Conservation (phyloP, 2,329 filamentous ascomycete genomes). For the Tothia fuscella region DNA sequence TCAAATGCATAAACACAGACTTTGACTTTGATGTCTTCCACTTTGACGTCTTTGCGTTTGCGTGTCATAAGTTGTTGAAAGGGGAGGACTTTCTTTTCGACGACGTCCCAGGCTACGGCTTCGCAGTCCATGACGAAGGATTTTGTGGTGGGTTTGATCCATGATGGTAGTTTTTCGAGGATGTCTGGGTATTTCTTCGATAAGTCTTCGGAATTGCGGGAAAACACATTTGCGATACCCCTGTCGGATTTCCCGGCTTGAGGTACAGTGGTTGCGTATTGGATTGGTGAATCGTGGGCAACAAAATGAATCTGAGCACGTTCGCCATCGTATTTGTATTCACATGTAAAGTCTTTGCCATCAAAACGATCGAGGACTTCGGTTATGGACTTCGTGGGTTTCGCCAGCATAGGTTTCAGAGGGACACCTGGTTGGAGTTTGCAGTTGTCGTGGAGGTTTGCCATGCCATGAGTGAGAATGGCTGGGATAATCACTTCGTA, state of each 20-base stretch:
- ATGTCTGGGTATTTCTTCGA: constrained; percentile 98
- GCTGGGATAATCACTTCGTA: constrained; percentile 92
- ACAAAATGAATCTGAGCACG: constrained; percentile 98
- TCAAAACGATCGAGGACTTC: constrained; percentile 96
- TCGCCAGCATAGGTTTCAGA: constrained; percentile 95
- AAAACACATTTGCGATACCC: constrained; percentile 88
- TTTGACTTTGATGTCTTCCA: constrained; percentile 90
- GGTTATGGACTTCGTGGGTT: constrained; percentile 95
- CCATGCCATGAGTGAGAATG: constrained; percentile 75
- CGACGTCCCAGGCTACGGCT: constrained; percentile 92
- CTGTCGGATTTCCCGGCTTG: constrained; percentile 54
- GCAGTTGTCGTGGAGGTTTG: constrained; percentile 70
- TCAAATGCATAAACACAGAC: constrained; percentile 97
- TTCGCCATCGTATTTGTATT: constrained; percentile 98
- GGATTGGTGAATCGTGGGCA: constrained; percentile 60
- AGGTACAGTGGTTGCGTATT: constrained; percentile 47
- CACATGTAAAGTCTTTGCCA: constrained; percentile 88
- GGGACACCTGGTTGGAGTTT: constrained; percentile 89
- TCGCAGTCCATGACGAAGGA: constrained; percentile 99
- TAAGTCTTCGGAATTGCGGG: constrained; percentile 89
- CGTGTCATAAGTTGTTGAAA: constrained; percentile 98
- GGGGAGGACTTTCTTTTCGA: constrained; percentile 86
- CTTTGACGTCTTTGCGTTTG: constrained; percentile 93
- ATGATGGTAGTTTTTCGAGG: constrained; percentile 70
- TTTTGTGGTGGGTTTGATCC: constrained; percentile 81